Percentiles rank a stretch among this genome's conserved stretches.
Conservation (phyloP, 2,329 filamentous ascomycete genomes). For the Shiraia sp. region DNA sequence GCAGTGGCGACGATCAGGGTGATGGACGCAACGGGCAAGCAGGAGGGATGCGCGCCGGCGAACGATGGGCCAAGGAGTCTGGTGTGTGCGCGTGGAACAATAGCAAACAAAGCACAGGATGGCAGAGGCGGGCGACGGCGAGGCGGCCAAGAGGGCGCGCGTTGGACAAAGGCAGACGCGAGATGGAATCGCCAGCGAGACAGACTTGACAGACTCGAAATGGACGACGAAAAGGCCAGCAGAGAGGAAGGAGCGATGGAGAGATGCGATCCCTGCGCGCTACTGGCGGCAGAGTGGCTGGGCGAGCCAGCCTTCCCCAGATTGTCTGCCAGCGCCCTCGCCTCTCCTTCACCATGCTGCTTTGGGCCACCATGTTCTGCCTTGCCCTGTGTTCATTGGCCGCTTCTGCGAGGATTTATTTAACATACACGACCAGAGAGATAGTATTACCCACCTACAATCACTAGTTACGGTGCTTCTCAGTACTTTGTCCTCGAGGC, state of each 20-base stretch:
- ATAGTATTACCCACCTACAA: too few relatives aligned
- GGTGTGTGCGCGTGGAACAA: slow-evolving; percentile 18
- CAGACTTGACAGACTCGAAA: background rate
- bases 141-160: slow-evolving; percentile 7
- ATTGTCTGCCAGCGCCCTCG: background rate
- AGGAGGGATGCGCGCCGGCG: too few relatives aligned
- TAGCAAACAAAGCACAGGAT: slow-evolving; percentile 13
- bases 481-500: too few relatives aligned
- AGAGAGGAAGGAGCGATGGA: slow-evolving; percentile 2
- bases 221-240: background rate
- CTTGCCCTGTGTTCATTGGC: too few relatives aligned
- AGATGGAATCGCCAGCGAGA: background rate
- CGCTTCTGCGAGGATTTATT: too few relatives aligned
- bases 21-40: slow-evolving; percentile 10
- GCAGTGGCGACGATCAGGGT: slow-evolving; percentile 21
- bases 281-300: background rate
- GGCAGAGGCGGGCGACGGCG: slow-evolving; percentile 8
- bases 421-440: too few relatives aligned
- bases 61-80: slow-evolving; percentile 1
- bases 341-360: background rate
- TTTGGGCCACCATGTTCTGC: too few relatives aligned
- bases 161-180: background rate
- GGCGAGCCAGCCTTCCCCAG: slow-evolving; percentile 3
- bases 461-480: too few relatives aligned
- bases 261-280: slow-evolving; percentile 4